Conservation (phyloP, 1,284 basidiomycete genomes). For the Trametes sp. region DNA sequence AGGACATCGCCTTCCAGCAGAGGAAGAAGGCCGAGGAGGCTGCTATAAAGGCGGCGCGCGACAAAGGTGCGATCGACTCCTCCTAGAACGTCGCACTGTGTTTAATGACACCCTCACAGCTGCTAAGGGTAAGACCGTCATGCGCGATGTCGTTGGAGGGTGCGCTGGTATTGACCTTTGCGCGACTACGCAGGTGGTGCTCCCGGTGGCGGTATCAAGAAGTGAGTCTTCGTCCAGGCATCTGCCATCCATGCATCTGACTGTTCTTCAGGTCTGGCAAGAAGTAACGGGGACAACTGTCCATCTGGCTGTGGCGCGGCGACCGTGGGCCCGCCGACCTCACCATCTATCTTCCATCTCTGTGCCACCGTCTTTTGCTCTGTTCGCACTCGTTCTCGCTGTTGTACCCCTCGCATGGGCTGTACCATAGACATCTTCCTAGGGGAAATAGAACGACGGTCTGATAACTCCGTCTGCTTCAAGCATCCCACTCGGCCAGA, state of each 20-base stretch:
- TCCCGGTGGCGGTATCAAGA: constrained; percentile 82
- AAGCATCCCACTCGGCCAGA: background rate
- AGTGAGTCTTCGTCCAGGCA: constrained; percentile 55
- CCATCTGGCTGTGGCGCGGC: background rate
- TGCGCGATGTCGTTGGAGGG: background rate
- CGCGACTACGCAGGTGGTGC: constrained; percentile 58
- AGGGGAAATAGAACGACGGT: constrained; percentile 13
- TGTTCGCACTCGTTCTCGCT: background rate
- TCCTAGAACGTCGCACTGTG: background rate
- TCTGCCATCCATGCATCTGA: constrained; percentile 1
- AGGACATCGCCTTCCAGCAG: constrained; percentile 74
- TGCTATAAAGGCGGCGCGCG: constrained; percentile 70
- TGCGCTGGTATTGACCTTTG: constrained; percentile 3
- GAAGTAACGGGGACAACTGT: constrained; percentile 16
- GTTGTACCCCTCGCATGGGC: background rate
- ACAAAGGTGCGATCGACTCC: constrained; percentile 59
- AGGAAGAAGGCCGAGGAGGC: constrained; percentile 77
- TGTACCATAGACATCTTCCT: constrained; percentile 18
- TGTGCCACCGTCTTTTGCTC: background rate
- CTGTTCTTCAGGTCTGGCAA: constrained; percentile 50
- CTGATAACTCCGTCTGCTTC: background rate
- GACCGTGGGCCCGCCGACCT: no score
- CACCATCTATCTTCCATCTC: background rate
- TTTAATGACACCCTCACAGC: constrained; percentile 48
- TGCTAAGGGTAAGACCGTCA: constrained; percentile 59